Conservation (phyloP, 179 eudicot species). For the Spinacia oleracea region DNA sequence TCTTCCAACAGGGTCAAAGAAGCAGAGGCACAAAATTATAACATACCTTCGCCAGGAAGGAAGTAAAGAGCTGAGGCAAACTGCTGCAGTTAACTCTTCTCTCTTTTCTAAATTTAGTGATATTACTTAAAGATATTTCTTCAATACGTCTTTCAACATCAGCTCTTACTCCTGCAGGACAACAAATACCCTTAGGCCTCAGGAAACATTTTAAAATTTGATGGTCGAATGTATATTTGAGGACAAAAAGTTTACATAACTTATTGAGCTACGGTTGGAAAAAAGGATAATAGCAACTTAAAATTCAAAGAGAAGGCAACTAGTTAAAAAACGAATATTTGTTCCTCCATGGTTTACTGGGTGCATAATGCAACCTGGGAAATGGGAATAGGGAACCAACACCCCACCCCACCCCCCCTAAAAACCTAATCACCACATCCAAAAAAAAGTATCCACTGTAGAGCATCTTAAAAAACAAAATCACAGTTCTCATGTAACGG, state of each 20-base stretch:
- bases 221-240: not conserved
- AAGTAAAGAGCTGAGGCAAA: constrained; percentile 68
- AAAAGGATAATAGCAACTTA: not conserved
- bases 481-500: not conserved
- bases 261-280: not conserved
- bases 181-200: constrained; percentile 15
- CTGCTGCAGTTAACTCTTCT: constrained; percentile 56
- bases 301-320: not conserved
- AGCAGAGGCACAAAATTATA: not conserved
- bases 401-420: not conserved
- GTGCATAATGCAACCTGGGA: not conserved
- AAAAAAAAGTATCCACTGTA: not conserved
- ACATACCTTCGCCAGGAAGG: constrained; percentile 75
- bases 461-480: not conserved
- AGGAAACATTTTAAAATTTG: not conserved
- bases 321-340: not conserved
- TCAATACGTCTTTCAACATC: constrained; percentile 69
- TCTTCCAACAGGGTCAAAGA: not conserved
- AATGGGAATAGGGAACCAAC: not conserved
- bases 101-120: constrained; percentile 45
- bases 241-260: not conserved
- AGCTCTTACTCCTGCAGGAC: constrained; percentile 70
- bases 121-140: constrained; percentile 56
- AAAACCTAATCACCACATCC: not conserved
- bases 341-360: not conserved